phyloP scores from a whole-genome alignment of 1,284 basidiomycete genomes.

The Irpex lacteus region DNA sequence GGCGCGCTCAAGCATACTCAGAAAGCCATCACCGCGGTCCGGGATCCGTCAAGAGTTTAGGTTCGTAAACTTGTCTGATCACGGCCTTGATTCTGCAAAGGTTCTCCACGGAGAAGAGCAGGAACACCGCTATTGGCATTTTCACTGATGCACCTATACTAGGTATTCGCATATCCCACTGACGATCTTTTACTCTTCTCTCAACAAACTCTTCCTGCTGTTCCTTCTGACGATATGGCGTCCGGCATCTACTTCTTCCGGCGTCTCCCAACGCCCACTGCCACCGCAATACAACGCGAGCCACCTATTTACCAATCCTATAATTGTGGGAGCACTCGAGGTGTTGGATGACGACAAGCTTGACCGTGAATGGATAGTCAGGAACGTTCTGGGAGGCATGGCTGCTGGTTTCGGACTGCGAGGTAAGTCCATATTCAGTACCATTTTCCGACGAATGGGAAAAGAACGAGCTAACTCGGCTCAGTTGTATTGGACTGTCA shows the following conservation, averaged over 20 bases:
- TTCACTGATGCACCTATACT: background rate
- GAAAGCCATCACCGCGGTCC: conserved; percentile 31
- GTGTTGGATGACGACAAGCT: conserved; percentile 65
- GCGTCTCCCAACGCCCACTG: conserved; percentile 14
- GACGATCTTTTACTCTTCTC: conserved; percentile 81
- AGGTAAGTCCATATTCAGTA: conserved; percentile 32
- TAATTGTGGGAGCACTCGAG: conserved; percentile 39
- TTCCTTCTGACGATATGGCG: conserved; percentile 84
- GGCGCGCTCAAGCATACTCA: conserved; percentile 23
- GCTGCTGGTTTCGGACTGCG: conserved; percentile 70
- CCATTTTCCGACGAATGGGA: background rate
- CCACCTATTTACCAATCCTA: conserved; percentile 26
- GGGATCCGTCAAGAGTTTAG: conserved; percentile 61
- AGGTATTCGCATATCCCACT: conserved; percentile 77
- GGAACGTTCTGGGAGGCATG: conserved; percentile 85
- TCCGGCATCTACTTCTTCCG: conserved; percentile 34
- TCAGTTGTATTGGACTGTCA: conserved; percentile 74
- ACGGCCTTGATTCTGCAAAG: conserved; percentile 5
- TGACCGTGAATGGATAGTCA: conserved; percentile 82
- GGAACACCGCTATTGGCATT: background rate
- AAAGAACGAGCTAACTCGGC: background rate
- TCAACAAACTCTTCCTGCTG: conserved; percentile 84
- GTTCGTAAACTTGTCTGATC: conserved; percentile 30
- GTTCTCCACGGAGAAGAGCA: background rate
- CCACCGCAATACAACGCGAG: conserved; percentile 22